A percentile compares a stretch with the other conserved stretches of the same genome.
Evolutionary conservation across 2,329 filamentous ascomycete species (phyloP).

Genomic region (Fusarium buharicum): DNA sequence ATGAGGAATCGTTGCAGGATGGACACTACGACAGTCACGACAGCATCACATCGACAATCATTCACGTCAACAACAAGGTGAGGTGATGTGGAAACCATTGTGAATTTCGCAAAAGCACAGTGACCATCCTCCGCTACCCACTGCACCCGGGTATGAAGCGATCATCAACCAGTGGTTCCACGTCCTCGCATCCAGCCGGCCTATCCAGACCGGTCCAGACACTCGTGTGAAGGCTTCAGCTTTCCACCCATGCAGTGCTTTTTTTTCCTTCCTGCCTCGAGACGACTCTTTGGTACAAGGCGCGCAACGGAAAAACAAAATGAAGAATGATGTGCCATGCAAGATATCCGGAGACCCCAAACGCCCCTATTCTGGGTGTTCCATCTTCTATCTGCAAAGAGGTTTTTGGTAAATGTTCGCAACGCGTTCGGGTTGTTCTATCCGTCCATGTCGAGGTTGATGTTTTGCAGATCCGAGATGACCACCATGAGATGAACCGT

Average conservation of each 20-base stretch:
- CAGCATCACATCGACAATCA: slow-evolving; percentile 26
- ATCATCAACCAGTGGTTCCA: slow-evolving; percentile 72
- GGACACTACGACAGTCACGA: slow-evolving; percentile 30
- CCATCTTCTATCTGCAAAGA: slow-evolving; percentile 78
- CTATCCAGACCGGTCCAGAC: slow-evolving; percentile 53
- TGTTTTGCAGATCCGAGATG: slow-evolving; percentile 70
- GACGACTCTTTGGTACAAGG: slow-evolving; percentile 60
- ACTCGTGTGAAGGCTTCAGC: slow-evolving; percentile 70
- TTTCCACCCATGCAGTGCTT: slow-evolving; percentile 66
- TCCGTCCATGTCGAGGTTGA: slow-evolving; percentile 60
- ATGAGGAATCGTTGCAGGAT: slow-evolving; percentile 2
- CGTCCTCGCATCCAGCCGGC: slow-evolving; percentile 65
- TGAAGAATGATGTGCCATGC: slow-evolving; percentile 67
- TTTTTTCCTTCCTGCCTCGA: slow-evolving; percentile 54
- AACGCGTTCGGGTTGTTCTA: slow-evolving; percentile 56
- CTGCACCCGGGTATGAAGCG: slow-evolving; percentile 69
- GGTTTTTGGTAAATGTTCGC: slow-evolving; percentile 55
- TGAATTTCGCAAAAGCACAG: slow-evolving; percentile 69
- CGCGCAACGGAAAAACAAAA: slow-evolving; percentile 59
- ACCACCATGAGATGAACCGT: slow-evolving; percentile 62
- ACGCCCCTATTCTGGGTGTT: slow-evolving; percentile 74
- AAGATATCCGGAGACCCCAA: slow-evolving; percentile 84
- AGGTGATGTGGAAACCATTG: slow-evolving; percentile 62
- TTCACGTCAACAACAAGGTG: slow-evolving; percentile 30
- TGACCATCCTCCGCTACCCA: slow-evolving; percentile 59